phyloP scores from a whole-genome alignment of 371 early-diverging fungal genomes.

The Mucor piriformis region DNA sequence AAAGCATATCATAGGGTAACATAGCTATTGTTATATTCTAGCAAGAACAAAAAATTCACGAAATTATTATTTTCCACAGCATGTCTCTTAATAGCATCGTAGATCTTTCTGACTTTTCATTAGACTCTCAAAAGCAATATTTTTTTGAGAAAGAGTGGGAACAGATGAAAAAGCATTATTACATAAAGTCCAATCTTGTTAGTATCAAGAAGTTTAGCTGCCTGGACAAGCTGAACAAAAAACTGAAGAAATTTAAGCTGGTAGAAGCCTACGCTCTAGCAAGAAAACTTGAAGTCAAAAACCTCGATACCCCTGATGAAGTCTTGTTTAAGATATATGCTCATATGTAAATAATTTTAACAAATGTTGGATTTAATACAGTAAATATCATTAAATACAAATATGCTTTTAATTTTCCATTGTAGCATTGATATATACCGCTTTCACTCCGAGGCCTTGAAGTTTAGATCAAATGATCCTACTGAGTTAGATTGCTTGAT shows the following conservation, averaged over 20 bases:
- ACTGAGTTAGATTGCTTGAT: neutral
- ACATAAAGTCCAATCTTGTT: neutral
- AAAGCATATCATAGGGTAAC: neutral
- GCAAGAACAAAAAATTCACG: neutral
- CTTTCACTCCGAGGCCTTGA: neutral
- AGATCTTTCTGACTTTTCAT: neutral
- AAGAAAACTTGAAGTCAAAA: neutral
- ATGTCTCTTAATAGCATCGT: neutral
- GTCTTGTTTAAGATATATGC: neutral
- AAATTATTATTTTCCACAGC: neutral
- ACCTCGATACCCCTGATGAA: neutral
- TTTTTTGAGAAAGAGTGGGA: neutral
- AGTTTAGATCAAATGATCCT: neutral
- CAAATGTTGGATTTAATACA: neutral
- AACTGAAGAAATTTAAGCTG: neutral
- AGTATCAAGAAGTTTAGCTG: neutral
- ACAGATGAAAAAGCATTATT: neutral
- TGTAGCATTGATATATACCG: neutral
- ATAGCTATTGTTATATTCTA: neutral
- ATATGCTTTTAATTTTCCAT: neutral
- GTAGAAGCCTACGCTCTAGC: neutral
- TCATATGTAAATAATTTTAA: neutral
- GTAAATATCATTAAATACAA: neutral
- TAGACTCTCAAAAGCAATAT: neutral
- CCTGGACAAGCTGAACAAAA: neutral